A percentile compares a stretch with the other conserved stretches of the same genome.
Conservation (phyloP, 2,329 filamentous ascomycete genomes). For the Aulographum hederae region DNA sequence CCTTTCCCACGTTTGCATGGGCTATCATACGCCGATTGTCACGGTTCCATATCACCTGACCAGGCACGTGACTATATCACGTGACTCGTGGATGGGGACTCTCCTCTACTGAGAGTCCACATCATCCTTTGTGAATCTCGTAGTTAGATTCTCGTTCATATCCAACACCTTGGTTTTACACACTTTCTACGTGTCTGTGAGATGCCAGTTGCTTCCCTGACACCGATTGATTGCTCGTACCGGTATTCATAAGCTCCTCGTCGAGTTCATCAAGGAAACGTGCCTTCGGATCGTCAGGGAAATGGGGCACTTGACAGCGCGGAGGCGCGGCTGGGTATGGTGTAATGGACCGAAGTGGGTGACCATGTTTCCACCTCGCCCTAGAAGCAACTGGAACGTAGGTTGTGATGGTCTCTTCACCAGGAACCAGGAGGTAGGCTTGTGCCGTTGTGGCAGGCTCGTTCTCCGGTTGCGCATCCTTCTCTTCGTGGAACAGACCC, state of each 20-base stretch:
- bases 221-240: slow-evolving; percentile 9
- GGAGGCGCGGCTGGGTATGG: slow-evolving; percentile 52
- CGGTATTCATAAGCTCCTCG: slow-evolving; percentile 50
- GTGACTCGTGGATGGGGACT: too few species aligned
- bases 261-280: slow-evolving; percentile 80
- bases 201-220: too few species aligned
- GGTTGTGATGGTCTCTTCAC: slow-evolving; percentile 59
- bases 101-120: too few species aligned
- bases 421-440: slow-evolving; percentile 74
- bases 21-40: slow-evolving; percentile 11
- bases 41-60: too few species aligned
- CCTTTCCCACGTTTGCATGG: slow-evolving; percentile 35
- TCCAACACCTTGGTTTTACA: too few species aligned
- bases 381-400: slow-evolving; percentile 46
- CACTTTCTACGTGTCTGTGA: too few species aligned
- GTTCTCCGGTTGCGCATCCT: slow-evolving; percentile 14
- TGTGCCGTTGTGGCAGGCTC: slow-evolving; percentile 28
- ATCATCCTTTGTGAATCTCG: too few species aligned
- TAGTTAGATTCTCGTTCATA: too few species aligned
- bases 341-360: slow-evolving; percentile 56
- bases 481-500: too few species aligned
- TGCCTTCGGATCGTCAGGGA: slow-evolving; percentile 89
- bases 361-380: slow-evolving; percentile 37
- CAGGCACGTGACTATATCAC: too few species aligned
- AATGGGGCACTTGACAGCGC: slow-evolving; percentile 71